Evolutionary conservation across 495 filamentous ascomycete species (phyloP), one percentile per base, ranked within the genome.

Genomic region (Annulohypoxylon maeteangense): DNA sequence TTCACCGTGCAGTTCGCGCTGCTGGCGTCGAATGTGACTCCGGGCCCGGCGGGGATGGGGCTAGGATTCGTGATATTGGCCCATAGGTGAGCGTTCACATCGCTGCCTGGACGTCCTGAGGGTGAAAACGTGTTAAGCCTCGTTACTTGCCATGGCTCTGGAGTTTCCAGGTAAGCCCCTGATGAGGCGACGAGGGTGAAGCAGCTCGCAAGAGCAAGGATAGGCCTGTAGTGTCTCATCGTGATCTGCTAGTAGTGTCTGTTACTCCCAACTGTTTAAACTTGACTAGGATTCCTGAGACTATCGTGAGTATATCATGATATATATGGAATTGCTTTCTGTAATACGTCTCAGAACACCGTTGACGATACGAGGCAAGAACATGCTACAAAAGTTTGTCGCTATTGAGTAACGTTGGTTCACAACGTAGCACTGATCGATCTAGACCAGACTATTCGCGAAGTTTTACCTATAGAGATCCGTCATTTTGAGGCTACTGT

Each of bases 321-420:
- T 27, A 32, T 57, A 40, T 57, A 11, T 5, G 2, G 14, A 12
- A 3, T n/a, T 51, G n/a, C 6, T 1, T 3, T 23, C 44, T 16
- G 44, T 16, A 23, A 23, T 47, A 20, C 44, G 4, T 23, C 10
- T 16, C 14, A 7, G n/a, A 50, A 27, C 22, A 50, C 10, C 22
- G 4, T 27, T 22, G 11, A 27, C 20, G 8, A 23, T n/a, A n/a
- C 31, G 45, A 27, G 7, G 7, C 42, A n/a, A 61, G 22, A 53
- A 20, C 8, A 54, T n/a, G 29, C 0, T 11, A n/a, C 36, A 11
- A 34, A 22, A 40, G 2, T 29, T 36, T 59, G 16, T 5, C 45
- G 54, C 58, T 2, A 29, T 67, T 34, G 25, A 40, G 69, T 63
- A 72, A 72, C 63, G 64, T 67, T 72, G 34, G 63, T 16, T n/a